These are phyloP conservation scores for Polytolypa hystricis DNA, from an alignment of 2,329 filamentous ascomycete species.

Conservation along the genomic window DNA sequence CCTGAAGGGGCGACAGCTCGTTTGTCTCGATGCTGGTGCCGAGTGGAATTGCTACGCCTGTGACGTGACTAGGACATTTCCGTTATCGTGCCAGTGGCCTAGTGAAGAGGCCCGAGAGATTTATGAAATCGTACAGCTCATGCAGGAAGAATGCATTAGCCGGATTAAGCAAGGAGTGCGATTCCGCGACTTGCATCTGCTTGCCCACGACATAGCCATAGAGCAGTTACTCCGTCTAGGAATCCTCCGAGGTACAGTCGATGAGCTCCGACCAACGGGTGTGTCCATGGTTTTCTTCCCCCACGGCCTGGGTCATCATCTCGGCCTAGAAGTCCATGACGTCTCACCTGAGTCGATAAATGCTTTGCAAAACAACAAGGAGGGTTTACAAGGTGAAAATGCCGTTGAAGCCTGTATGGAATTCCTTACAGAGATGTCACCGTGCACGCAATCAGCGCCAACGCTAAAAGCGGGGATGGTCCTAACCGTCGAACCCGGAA, in stretches of 20 bases:
- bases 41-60: constrained; percentile 65
- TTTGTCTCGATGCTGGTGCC: constrained; percentile 74
- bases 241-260: constrained; percentile 56
- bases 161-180: constrained; percentile 61
- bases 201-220: constrained; percentile 72
- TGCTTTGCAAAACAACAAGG: constrained; percentile 20
- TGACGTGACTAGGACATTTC: constrained; percentile 75
- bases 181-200: constrained; percentile 73
- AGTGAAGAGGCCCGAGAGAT: constrained; percentile 59
- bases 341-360: constrained; percentile 27
- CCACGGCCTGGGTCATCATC: constrained; percentile 49
- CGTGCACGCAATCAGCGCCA: constrained; percentile 25
- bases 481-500: constrained; percentile 45
- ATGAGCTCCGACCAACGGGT: constrained; percentile 32
- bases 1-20: constrained; percentile 59
- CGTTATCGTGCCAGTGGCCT: constrained; percentile 53
- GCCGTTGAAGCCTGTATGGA: constrained; percentile 12
- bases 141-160: constrained; percentile 70
- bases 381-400: constrained; percentile 15
- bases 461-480: constrained; percentile 43
- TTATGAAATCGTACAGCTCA: constrained; percentile 73
- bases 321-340: constrained; percentile 35
- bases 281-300: constrained; percentile 32
- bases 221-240: constrained; percentile 65
- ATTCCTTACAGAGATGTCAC: constrained; percentile 14